Evolutionary conservation across 2,329 filamentous ascomycete species (phyloP).

Genomic region (Phyllosticta citriasiana): DNA sequence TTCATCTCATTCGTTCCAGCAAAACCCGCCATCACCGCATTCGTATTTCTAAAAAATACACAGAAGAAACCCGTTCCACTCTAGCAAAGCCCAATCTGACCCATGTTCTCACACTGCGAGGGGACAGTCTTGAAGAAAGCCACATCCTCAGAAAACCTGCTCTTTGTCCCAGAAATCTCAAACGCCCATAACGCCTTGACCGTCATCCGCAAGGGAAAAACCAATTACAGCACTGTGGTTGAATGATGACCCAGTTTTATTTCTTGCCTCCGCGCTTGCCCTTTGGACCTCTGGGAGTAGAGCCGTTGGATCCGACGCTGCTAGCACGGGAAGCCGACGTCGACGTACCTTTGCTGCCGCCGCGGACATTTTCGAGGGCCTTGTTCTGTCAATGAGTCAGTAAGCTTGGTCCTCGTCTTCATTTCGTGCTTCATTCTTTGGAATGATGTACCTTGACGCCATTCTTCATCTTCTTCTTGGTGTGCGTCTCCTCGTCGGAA

Average conservation of each 20-base stretch:
- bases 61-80: not conserved
- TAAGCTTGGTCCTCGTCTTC: conserved; percentile 1
- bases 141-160: too few species aligned
- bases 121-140: not conserved
- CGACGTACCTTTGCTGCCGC: conserved; percentile 64
- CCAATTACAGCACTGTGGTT: not conserved
- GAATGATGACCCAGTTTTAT: conserved; percentile 24
- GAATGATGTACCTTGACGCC: conserved; percentile 63
- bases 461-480: conserved; percentile 90
- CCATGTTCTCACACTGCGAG: not conserved
- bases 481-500: conserved; percentile 64
- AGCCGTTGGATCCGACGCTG: conserved; percentile 71
- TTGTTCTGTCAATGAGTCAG: conserved; percentile 61
- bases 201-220: not conserved
- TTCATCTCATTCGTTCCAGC: not conserved
- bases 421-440: not conserved
- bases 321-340: conserved; percentile 72
- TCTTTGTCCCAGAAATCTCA: not conserved
- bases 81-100: not conserved
- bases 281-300: conserved; percentile 36
- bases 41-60: not conserved
- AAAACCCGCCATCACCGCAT: not conserved
- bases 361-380: conserved; percentile 80
- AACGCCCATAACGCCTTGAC: conserved; percentile 2
- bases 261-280: conserved; percentile 37